Base-by-base conservation (phyloP, 768 basidiomycete genomes). In the Phaeotremella fagi region DNA sequence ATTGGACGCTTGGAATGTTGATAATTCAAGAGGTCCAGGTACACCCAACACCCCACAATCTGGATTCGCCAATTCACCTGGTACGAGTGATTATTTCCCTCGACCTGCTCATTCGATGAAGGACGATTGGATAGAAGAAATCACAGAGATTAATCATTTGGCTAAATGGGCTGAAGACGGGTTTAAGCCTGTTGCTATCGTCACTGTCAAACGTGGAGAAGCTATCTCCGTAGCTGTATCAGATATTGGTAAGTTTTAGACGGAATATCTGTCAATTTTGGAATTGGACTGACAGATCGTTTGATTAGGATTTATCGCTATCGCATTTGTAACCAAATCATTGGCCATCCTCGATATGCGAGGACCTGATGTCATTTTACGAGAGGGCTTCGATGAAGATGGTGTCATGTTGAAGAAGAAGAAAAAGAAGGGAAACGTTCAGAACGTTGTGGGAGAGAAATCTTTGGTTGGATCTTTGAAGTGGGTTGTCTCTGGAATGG, bases 271-370 rank as follows among this genome's bases (percentile, higher is more conserved):
- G 22, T 41, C 12, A 12, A 7, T 20, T n/a, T n/a, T n/a, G n/a
- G 38, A 41, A 6, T 11, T 12, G 18, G 16, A 26, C 45, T 52
- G 42, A 37, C 57, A 41, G 50, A n/a, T n/a, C 50, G 46, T 54
- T 25, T 26, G 29, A 5, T 38, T 55, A 89, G 88, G 87, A 3
- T 89, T 92, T 71, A 72, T 89, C 38, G 87, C 89, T 1, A 78
- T 84, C 2, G 82, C 85, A 2, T 88, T 85, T 68, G 66, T 72
- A 4, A 80, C 81, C 44, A 83, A 82, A 1, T 76, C 80, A 1
- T 51, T 92, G 20, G 74, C 80, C 28, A 75, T 90, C 27, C 69
- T 90, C 16, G 86, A 91, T 64, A 78, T 90, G 79, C 80, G 87
- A 22, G 85, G 82, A 1, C 88, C 88, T 0, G 79, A 79, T 12